Evolutionary conservation across 208 protist genomes (phyloP).

Genomic region (Novymonas esmeraldas): DNA sequence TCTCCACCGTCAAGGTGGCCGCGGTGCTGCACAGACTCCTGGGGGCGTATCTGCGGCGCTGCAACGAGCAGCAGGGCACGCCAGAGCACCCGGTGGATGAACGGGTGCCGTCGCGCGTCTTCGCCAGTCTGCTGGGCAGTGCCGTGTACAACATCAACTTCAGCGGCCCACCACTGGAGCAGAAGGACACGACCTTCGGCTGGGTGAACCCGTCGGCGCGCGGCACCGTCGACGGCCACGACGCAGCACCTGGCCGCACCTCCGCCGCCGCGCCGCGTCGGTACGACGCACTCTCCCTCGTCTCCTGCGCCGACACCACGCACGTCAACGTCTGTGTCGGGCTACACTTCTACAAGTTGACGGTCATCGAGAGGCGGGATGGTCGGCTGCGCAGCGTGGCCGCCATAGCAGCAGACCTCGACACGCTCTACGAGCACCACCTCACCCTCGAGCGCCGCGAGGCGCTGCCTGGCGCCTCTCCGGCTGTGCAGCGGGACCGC

Average conservation of each 20-base stretch:
- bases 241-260: too few species aligned
- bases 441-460: constrained; percentile 5
- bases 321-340: constrained; percentile 85
- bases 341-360: constrained; percentile 67
- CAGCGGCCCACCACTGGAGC: constrained; percentile 29
- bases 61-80: constrained; percentile 5
- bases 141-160: constrained; percentile 33
- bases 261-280: constrained; percentile 4
- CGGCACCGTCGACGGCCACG: neutral
- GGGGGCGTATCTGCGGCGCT: constrained; percentile 18
- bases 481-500: constrained; percentile 43
- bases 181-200: constrained; percentile 31
- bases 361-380: constrained; percentile 48
- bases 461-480: constrained; percentile 25
- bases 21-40: constrained; percentile 18
- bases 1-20: neutral
- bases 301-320: constrained; percentile 20
- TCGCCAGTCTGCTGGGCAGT: constrained; percentile 21
- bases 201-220: neutral
- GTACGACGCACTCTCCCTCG: constrained; percentile 24
- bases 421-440: constrained; percentile 26
- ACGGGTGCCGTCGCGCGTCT: constrained; percentile 17
- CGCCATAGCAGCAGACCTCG: constrained; percentile 27
- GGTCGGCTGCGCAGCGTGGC: constrained; percentile 21
- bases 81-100: neutral